Conservation (phyloP, 257 asterid genomes). For the Echites panduratus region DNA sequence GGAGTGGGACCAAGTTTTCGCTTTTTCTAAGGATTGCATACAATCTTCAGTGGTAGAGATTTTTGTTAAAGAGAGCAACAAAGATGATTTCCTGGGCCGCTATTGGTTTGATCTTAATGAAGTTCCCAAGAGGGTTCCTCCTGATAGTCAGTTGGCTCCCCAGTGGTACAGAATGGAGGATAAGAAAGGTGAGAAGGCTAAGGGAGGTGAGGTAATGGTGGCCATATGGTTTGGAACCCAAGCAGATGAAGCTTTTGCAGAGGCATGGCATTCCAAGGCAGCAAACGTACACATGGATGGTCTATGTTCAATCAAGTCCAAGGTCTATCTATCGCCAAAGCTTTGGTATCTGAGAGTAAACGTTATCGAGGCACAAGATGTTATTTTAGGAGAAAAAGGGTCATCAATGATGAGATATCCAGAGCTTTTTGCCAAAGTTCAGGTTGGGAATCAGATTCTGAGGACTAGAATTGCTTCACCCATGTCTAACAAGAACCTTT, state of each 20-base stretch:
- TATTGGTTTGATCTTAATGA: slow-evolving; percentile 81
- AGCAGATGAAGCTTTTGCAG: slow-evolving; percentile 79
- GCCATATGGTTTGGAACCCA: slow-evolving; percentile 88
- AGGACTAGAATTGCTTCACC: slow-evolving; percentile 62
- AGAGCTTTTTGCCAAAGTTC: slow-evolving; percentile 68
- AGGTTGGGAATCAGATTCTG: slow-evolving; percentile 72
- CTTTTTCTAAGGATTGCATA: slow-evolving; percentile 73
- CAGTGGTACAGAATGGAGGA: slow-evolving; percentile 89
- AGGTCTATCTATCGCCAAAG: slow-evolving; percentile 76
- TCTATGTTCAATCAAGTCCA: slow-evolving; percentile 66
- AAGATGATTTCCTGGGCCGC: slow-evolving; percentile 71
- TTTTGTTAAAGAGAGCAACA: slow-evolving; percentile 54
- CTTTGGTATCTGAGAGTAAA: slow-evolving; percentile 79
- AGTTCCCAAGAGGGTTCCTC: slow-evolving; percentile 73
- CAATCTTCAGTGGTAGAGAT: slow-evolving; percentile 74
- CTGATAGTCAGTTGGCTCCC: slow-evolving; percentile 80
- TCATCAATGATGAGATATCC: slow-evolving; percentile 59
- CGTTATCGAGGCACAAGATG: slow-evolving; percentile 77
- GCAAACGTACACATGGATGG: slow-evolving; percentile 70
- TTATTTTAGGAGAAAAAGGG: slow-evolving; percentile 53
- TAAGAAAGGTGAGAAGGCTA: slow-evolving; percentile 60
- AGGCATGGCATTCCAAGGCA: slow-evolving; percentile 92
- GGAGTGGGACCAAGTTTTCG: slow-evolving; percentile 82
- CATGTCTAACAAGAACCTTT: slow-evolving; percentile 35
- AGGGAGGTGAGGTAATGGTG: slow-evolving; percentile 67